Evolutionary conservation across 2,329 filamentous ascomycete species (phyloP).

Genomic region (Fusarium sp.): DNA sequence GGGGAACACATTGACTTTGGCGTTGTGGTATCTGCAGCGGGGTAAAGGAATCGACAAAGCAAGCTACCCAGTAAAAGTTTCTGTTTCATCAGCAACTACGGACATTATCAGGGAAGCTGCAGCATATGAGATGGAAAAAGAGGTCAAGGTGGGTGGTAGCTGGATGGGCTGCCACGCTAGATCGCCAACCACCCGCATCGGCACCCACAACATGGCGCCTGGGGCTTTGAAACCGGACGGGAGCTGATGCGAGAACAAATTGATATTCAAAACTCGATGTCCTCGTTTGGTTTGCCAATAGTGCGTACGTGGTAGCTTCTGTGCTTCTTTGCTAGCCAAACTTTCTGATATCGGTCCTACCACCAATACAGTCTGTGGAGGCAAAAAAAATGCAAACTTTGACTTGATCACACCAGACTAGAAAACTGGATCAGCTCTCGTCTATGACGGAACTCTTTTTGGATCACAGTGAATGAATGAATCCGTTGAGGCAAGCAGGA

Average conservation of each 20-base stretch:
- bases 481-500: slow-evolving; percentile 7
- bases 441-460: slow-evolving; percentile 25
- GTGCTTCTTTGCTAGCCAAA: slow-evolving; percentile 7
- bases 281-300: slow-evolving; percentile 9
- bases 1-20: background rate
- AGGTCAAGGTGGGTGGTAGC: slow-evolving; percentile 12
- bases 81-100: slow-evolving; percentile 1
- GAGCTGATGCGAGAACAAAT: slow-evolving; percentile 24
- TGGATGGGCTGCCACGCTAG: slow-evolving; percentile 36
- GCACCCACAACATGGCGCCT: slow-evolving; percentile 22
- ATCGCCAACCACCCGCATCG: slow-evolving; percentile 34
- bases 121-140: slow-evolving; percentile 14
- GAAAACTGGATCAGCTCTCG: slow-evolving; percentile 13
- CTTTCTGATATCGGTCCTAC: slow-evolving; percentile 29
- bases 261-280: slow-evolving; percentile 23
- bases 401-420: background rate
- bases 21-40: background rate
- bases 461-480: background rate
- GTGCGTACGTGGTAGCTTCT: background rate
- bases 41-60: background rate
- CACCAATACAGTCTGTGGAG: slow-evolving; percentile 1
- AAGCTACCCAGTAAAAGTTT: background rate
- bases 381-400: slow-evolving; percentile 15
- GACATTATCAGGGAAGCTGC: slow-evolving; percentile 10
- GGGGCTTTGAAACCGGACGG: slow-evolving; percentile 18